A percentile compares a stretch with the other conserved stretches of the same genome.
Evolutionary conservation across 805 yeast genomes (phyloP).

Genomic region (Starmerella vaccinii): DNA sequence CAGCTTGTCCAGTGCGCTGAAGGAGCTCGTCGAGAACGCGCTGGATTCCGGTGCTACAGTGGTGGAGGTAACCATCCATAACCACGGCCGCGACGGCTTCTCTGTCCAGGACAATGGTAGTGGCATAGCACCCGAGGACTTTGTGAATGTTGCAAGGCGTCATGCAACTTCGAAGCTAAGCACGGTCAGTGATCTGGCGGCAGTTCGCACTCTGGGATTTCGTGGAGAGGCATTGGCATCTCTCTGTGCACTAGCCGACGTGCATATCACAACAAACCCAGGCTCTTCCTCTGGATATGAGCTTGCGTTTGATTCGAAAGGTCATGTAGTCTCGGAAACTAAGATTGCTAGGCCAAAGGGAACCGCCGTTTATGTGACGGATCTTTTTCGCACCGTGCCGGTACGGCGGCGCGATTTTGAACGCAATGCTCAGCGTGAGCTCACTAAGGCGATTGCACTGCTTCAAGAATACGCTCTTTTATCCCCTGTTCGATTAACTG

Average conservation of each 20-base stretch:
- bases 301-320: conserved; percentile 47
- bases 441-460: conserved; percentile 51
- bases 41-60: conserved; percentile 66
- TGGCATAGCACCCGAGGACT: conserved; percentile 48
- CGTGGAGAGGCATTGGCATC: conserved; percentile 62
- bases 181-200: conserved; percentile 33
- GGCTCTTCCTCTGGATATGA: conserved; percentile 46
- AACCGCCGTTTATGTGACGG: conserved; percentile 48
- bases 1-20: conserved; percentile 64
- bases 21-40: conserved; percentile 79
- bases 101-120: conserved; percentile 66
- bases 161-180: conserved; percentile 49
- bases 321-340: conserved; percentile 37
- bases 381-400: conserved; percentile 61
- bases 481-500: conserved; percentile 48
- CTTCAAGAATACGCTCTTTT: conserved; percentile 63
- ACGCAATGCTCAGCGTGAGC: conserved; percentile 61
- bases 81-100: conserved; percentile 63
- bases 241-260: conserved; percentile 39
- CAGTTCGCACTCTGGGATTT: conserved; percentile 47
- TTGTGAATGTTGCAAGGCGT: conserved; percentile 39
- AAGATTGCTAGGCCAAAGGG: conserved; percentile 52
- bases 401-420: conserved; percentile 69
- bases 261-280: conserved; percentile 42
- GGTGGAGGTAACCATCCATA: conserved; percentile 56